Evolutionary conservation across 331 rosid species (phyloP).

Genomic region (Dryas integrifolia): DNA sequence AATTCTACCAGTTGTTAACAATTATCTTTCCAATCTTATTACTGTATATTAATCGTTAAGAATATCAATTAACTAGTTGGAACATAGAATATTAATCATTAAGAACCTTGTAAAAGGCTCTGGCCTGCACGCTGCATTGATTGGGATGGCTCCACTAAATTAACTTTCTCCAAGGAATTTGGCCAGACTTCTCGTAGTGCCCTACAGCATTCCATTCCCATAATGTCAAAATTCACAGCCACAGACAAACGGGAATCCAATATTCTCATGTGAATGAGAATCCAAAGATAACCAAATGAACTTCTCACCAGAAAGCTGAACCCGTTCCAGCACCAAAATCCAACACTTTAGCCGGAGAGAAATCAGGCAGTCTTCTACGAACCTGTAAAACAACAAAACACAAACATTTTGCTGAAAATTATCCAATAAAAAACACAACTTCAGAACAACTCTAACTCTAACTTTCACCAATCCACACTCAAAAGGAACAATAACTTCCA

Average conservation of each 20-base stretch:
- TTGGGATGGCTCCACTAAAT: slow-evolving; percentile 89
- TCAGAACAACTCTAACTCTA: background rate
- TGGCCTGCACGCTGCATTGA: slow-evolving; percentile 95
- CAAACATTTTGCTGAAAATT: background rate
- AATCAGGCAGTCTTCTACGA: slow-evolving; percentile 77
- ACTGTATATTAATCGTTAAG: background rate
- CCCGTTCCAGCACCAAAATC: slow-evolving; percentile 99
- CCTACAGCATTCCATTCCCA: slow-evolving; percentile 49
- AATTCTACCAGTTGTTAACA: background rate
- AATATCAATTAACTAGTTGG: slow-evolving; percentile 7
- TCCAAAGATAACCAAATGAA: slow-evolving; percentile 20
- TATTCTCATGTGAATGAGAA: slow-evolving; percentile 7
- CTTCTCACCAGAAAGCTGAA: slow-evolving; percentile 83
- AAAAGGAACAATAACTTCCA: background rate
- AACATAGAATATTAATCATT: background rate
- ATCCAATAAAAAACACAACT: background rate
- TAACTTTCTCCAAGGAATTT: slow-evolving; percentile 63
- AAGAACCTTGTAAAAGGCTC: slow-evolving; percentile 75
- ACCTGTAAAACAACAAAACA: slow-evolving; percentile 40
- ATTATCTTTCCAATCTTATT: background rate
- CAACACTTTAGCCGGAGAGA: slow-evolving; percentile 71
- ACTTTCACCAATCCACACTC: background rate
- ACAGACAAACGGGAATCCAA: background rate
- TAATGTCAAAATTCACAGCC: slow-evolving; percentile 1
- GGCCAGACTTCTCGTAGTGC: slow-evolving; percentile 96